Evolutionary conservation across 2,329 filamentous ascomycete genomes (phyloP), one percentile per base, ranked within the genome.

Genomic region (Ophiosphaerella narmari): DNA sequence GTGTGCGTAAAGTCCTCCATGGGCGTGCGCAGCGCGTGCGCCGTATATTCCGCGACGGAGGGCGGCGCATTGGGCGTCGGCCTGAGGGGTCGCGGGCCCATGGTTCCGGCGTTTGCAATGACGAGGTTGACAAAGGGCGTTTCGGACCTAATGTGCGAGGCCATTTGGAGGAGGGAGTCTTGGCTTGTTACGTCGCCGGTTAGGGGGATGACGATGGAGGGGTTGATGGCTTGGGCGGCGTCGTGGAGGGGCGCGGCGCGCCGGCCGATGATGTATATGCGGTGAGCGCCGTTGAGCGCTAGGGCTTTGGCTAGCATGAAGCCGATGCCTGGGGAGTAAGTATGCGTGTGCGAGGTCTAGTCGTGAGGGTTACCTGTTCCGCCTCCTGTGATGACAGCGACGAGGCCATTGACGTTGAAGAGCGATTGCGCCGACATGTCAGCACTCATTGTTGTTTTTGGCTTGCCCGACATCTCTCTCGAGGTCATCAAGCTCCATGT

Each of bases 1-100:
- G 68, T 66, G 59, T 69, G 14, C 2, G 57, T 74, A 11, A 75
- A 71, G 2, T 46, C 64, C 52, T 55, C 26, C 54, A 60, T 63
- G 4, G 61, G 52, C 11, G 55, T 57, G 13, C 46, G 37, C 3
- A 65, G 50, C 2, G 62, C 57, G 36, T 65, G 59, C 7, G 51
- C 57, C 29, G 45, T 32, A 46, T 60, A 63, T 14, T 62, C 54
- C 16, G 56, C 35, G 3, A 63, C 21, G 3, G 60, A 52, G 2
- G 62, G 55, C 5, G 40, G 39, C 26, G 39, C 36, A 23, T 39
- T 46, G 12, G 60, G 52, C 8, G 50, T 34, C 9, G 48, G 13
- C 43, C 60, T 63, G 35, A 62, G 45, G 9, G 55, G 58, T 11
- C 46, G 43, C 1, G 62, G 60, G 11, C 62, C 62, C 50, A 57